Base-by-base conservation (phyloP, 129 eudicot genomes). In the Flaveria linearis region DNA sequence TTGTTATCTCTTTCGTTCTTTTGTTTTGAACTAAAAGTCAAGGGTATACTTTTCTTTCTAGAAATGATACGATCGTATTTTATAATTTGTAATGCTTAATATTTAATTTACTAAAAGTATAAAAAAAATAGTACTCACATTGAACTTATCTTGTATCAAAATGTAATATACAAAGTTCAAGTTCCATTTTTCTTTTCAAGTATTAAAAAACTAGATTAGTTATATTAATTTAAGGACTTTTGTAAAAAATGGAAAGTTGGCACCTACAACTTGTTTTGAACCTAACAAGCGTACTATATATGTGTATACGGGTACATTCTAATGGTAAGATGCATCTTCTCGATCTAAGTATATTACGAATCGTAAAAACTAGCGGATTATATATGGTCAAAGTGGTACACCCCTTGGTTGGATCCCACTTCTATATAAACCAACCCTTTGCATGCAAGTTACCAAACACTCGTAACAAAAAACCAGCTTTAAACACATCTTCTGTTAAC, bases 351-450 rank as follows among this genome's bases (percentile, higher is more conserved):
- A 36, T 0, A 36, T 36, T 36, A 36, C 7, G 7, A 36, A 7
- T 36, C 7, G 41, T 36, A 0, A 36, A 36, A 36, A 36, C 58
- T 14, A 26, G 36, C 49, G 20, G 25, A 51, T 62, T 64, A 63
- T 28, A 72, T 42, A 55, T 72, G 69, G 25, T 36, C 41, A 80
- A 55, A 77, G 46, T 0, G 5, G n/a, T 13, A 13, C 71, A 75
- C 61, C 71, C 62, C 52, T 50, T 49, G 8, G 12, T 18, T 79
- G 46, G 33, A 41, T 78, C 66, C 51, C 7, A 68, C 71, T 47
- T 41, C 89, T 85, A 85, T 86, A 86, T 86, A 86, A 79, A 83
- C 64, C 53, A 41, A 11, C 78, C 79, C 76, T 67, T 67, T 36
- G 60, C 65, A 73, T 64, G 68, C 83, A 74, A 73, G 11, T 45